Conservation (phyloP, 257 asterid species). For the Rubia yunnanensis region DNA sequence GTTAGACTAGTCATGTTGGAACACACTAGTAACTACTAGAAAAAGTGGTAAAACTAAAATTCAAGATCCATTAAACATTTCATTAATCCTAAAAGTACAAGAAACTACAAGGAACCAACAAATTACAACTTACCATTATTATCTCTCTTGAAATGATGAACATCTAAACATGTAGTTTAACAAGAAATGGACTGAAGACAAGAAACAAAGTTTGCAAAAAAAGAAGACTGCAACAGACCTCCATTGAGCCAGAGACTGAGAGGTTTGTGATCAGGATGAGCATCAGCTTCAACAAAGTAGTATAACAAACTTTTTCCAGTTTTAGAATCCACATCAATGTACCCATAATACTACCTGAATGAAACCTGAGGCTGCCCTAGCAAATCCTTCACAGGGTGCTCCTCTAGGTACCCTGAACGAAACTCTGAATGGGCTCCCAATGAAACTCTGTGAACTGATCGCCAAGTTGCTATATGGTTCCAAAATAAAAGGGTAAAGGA, state of each 20-base stretch:
- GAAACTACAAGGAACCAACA: too few relatives aligned
- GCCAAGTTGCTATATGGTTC: too few relatives aligned
- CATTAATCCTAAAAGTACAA: not conserved
- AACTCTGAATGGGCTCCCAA: too few relatives aligned
- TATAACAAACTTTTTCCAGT: slow-evolving; percentile 86
- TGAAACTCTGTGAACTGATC: too few relatives aligned
- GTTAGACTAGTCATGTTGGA: too few relatives aligned
- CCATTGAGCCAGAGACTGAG: slow-evolving; percentile 94
- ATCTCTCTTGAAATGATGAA: not conserved
- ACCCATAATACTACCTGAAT: slow-evolving; percentile 82
- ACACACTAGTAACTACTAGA: too few relatives aligned
- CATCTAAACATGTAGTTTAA: not conserved
- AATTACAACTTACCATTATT: not conserved
- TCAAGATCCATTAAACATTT: not conserved
- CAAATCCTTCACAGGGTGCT: slow-evolving; percentile 60
- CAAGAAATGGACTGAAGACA: too few relatives aligned
- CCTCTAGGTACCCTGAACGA: slow-evolving; percentile 65
- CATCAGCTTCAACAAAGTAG: slow-evolving; percentile 85
- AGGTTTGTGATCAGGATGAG: slow-evolving; percentile 62
- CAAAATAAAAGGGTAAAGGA: too few relatives aligned
- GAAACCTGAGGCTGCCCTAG: slow-evolving; percentile 84
- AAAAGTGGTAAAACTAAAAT: too few relatives aligned
- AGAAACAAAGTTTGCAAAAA: slow-evolving; percentile 1
- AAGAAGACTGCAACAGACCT: slow-evolving; percentile 34
- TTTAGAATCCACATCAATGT: slow-evolving; percentile 73